Conservation (phyloP, 23 red algal species). For the Chondrus crispus region DNA sequence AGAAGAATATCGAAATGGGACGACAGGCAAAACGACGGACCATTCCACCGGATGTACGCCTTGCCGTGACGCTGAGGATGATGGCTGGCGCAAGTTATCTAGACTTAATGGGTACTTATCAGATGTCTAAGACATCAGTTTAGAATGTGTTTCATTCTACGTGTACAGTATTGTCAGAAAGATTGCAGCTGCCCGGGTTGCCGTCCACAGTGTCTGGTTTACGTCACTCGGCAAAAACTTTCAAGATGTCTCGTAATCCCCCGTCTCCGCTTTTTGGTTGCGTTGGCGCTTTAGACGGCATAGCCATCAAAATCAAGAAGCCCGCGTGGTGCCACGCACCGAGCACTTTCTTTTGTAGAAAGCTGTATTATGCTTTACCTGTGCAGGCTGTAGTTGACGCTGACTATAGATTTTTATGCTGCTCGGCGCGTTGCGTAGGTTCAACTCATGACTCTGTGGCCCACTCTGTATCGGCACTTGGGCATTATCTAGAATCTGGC, state of each 20-base stretch:
- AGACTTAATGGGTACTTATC: neutral
- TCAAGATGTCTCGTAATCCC: neutral
- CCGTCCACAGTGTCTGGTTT: neutral
- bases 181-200: neutral
- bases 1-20: neutral
- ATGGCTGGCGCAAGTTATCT: neutral
- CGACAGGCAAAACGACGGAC: neutral
- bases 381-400: slow-evolving; percentile 16
- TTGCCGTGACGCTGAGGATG: neutral
- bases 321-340: neutral
- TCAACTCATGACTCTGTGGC: slow-evolving; percentile 22
- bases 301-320: slow-evolving; percentile 14
- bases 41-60: neutral
- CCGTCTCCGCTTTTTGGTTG: neutral
- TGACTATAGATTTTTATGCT: neutral
- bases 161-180: neutral
- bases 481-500: neutral
- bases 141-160: slow-evolving; percentile 2
- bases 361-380: neutral
- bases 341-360: neutral
- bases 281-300: slow-evolving; percentile 7
- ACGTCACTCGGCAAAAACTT: neutral
- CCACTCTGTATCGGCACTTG: neutral
- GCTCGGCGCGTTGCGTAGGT: no score
- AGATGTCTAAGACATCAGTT: neutral